phyloP scores from a whole-genome alignment of 345 rosid genomes.

The Brassica incana region DNA sequence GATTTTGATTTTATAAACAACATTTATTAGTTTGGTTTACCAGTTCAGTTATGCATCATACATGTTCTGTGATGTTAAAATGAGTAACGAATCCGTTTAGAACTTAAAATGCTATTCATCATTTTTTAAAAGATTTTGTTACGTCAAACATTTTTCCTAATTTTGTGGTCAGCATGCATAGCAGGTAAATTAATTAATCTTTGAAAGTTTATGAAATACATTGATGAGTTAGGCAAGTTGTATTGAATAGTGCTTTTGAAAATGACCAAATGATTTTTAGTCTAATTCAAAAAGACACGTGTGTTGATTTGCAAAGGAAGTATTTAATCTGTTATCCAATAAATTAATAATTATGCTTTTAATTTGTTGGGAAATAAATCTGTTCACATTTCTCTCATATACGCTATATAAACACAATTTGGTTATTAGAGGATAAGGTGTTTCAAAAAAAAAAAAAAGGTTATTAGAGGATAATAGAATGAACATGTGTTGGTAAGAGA shows the following conservation, averaged over 20 bases:
- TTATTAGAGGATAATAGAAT: too few relatives aligned
- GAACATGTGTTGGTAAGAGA: too few relatives aligned
- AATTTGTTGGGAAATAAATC: conserved; percentile 14
- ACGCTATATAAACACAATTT: too few relatives aligned
- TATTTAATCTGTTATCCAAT: not conserved
- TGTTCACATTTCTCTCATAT: conserved; percentile 12
- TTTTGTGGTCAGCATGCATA: not conserved
- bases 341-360: not conserved
- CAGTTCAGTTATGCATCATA: not conserved
- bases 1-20: not conserved
- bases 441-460: too few relatives aligned
- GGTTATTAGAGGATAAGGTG: too few relatives aligned
- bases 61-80: not conserved
- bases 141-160: not conserved
- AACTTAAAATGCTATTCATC: not conserved
- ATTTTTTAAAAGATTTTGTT: not conserved
- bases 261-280: not conserved
- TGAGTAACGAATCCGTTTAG: not conserved
- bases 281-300: not conserved
- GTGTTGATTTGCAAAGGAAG: not conserved
- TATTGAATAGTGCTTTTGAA: not conserved
- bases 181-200: not conserved
- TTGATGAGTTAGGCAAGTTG: not conserved
- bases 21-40: conserved; percentile 6
- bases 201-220: not conserved